Base-by-base conservation (phyloP, 495 filamentous ascomycete species). In the Penicillium cosmopolitanum region DNA sequence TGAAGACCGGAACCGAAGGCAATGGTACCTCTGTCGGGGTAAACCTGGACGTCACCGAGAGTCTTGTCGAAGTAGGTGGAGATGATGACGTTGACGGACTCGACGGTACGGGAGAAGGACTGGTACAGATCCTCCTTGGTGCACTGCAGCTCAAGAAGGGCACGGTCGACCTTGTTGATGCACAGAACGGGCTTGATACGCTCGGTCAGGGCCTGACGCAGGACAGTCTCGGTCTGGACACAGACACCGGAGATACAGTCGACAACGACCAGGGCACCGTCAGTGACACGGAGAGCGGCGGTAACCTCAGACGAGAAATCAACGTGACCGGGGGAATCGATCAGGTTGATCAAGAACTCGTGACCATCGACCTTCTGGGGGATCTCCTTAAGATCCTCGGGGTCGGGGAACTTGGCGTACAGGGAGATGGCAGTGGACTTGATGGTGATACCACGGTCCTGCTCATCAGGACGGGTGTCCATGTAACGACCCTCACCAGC, bases 231-330 rank as follows among this genome's bases (percentile, higher is more conserved):
- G 69, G 95, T 99, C 85, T 99, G 95, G 78, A 99, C 95, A 72
- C 76, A 99, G 68, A 98, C 96, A 89, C 95, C 95, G 77, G 96
- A 95, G 70, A 99, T 89, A 80, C 94, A 97, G 82, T 99, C 95
- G 83, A 99, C 95, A 75, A 99, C 95, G 74, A 99, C 95, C 62
- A 99, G 89, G 65, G 95, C 95, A 89, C 95, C 95, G 73, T 99
- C 95, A 67, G 95, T 99, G 81, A 99, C 95, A 90, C 95, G 95
- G 70, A 99, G 93, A 73, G 95, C 95, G 76, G 95, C 95, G 72
- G 95, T 99, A 74, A 99, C 95, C 79, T 99, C 95, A 63, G 95
- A 99, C 21, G 95, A 99, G 89, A 99, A 99, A 82, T 99, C 95
- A 78, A 99, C 95, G 93, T 99, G 95, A 84, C 95, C 95, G 61